These are phyloP conservation scores for Neohortaea acidophila DNA, from an alignment of 495 filamentous ascomycete genomes.

Conservation along the genomic window DNA sequence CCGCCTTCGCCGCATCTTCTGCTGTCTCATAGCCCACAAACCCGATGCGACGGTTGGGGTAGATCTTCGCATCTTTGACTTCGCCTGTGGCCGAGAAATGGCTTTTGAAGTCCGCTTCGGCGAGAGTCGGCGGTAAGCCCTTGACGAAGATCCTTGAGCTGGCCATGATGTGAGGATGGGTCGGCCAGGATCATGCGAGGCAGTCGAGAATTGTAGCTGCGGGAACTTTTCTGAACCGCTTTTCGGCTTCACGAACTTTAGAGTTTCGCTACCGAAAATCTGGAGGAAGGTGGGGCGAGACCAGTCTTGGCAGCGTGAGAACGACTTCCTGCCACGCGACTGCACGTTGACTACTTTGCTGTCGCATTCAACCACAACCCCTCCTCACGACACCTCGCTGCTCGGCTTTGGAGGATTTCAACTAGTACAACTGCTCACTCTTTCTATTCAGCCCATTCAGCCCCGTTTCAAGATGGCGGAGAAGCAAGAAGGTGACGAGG, in stretches of 20 bases:
- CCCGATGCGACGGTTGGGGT: slow-evolving; percentile 77
- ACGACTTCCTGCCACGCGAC: too few relatives aligned
- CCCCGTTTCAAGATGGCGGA: slow-evolving; percentile 21
- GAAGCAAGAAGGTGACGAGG: slow-evolving; percentile 36
- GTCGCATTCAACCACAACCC: too few relatives aligned
- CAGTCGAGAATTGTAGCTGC: background rate
- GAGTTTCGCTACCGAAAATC: too few relatives aligned
- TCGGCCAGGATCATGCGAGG: slow-evolving; percentile 7
- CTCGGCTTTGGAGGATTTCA: too few relatives aligned
- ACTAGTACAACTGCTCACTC: too few relatives aligned
- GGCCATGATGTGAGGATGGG: too few relatives aligned
- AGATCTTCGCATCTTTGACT: slow-evolving; percentile 81
- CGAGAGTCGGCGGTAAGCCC: slow-evolving; percentile 58
- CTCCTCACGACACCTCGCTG: background rate
- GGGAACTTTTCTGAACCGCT: too few relatives aligned
- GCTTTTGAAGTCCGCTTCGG: slow-evolving; percentile 64
- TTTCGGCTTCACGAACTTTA: too few relatives aligned
- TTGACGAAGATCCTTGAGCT: slow-evolving; percentile 87
- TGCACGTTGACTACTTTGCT: too few relatives aligned
- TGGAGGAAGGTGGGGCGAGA: too few relatives aligned
- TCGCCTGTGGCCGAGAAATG: slow-evolving; percentile 65
- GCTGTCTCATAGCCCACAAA: slow-evolving; percentile 87
- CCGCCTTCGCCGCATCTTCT: slow-evolving; percentile 62
- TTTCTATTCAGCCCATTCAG: too few relatives aligned
- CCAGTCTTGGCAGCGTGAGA: too few relatives aligned